Evolutionary conservation across 306 rosid genomes (phyloP), one percentile per base, ranked within the genome.

Genomic region (Cucumis sativus): DNA sequence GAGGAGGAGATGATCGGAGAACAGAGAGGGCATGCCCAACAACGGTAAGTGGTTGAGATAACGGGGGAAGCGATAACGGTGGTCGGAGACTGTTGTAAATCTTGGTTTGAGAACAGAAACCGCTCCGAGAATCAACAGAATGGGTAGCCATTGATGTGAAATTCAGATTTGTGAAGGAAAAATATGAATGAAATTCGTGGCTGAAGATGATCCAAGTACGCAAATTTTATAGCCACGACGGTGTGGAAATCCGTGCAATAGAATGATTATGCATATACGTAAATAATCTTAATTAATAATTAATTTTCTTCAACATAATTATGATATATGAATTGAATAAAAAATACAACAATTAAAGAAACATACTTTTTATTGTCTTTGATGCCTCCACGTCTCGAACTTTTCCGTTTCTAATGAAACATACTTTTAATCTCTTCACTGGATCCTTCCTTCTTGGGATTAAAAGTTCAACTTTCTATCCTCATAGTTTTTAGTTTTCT

Each of bases 21-120:
- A 86, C 85, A 39, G 97, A 90, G 80, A 90, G 81, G 0, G 62
- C 47, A 82, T 80, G 90, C 5, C 84, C 79, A 62, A 83, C 20
- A 62, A 92, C 39, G 33, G 96, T 87, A 80, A 94, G 89, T 0
- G 92, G 87, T 6, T 80, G 84, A 0, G 96, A 83, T 3, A 67
- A 83, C 0, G 93, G 90, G 13, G 97, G 98, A 37, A 88, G 89
- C 2, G 91, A 86, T 73, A 83, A 66, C 4, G 43, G 57, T 17
- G 96, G 98, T 10, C 97, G 92, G 85, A 94, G 93, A 70, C 88
- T 85, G 21, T 85, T 89, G 82, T 81, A 92, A 72, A 69, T 85
- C 80, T 80, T 82, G n/a, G 93, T 82, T 2, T 41, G 20, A 0
- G 80, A 62, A 59, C 82, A 88, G 84, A 83, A 94, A 10, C 98